Percentiles rank a stretch among this genome's conserved stretches.
These are phyloP conservation scores for Austroboletus festivus DNA, from an alignment of 768 basidiomycete species.

Conservation along the genomic window DNA sequence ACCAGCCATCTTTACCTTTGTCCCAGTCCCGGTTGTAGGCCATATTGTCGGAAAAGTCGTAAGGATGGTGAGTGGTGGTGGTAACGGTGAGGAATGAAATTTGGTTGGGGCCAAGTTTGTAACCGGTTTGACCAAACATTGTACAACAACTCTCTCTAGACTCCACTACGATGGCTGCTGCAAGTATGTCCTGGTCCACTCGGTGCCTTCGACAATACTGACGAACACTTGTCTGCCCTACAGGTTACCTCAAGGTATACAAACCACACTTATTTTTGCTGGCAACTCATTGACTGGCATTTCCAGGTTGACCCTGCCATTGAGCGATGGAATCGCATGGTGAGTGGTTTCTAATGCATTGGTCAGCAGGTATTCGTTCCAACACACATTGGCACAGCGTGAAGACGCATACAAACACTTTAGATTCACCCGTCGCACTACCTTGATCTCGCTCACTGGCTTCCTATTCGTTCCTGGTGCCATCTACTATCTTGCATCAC, in stretches of 20 bases:
- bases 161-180: conserved; percentile 56
- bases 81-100: conserved; percentile 20
- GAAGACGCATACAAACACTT: conserved; percentile 84
- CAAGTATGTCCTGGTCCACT: conserved; percentile 42
- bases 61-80: conserved; percentile 17
- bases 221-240: conserved; percentile 14
- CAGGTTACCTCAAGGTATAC: conserved; percentile 59
- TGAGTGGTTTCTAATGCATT: conserved; percentile 25
- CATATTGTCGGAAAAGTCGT: conserved; percentile 39
- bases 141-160: conserved; percentile 27
- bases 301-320: conserved; percentile 51
- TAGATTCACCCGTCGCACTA: conserved; percentile 69
- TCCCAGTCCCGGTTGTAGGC: conserved; percentile 87
- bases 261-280: neutral
- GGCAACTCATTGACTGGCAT: conserved; percentile 2
- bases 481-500: conserved; percentile 43
- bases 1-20: conserved; percentile 65
- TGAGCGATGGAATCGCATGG: conserved; percentile 63
- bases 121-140: conserved; percentile 25
- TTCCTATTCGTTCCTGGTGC: conserved; percentile 62
- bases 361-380: neutral
- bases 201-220: conserved; percentile 4
- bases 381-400: conserved; percentile 46
- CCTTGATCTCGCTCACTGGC: conserved; percentile 59
- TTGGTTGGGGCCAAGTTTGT: conserved; percentile 1